Evolutionary conservation across 768 basidiomycete genomes (phyloP), one percentile per base, ranked within the genome.

Genomic region (Rhodocollybia butyracea): DNA sequence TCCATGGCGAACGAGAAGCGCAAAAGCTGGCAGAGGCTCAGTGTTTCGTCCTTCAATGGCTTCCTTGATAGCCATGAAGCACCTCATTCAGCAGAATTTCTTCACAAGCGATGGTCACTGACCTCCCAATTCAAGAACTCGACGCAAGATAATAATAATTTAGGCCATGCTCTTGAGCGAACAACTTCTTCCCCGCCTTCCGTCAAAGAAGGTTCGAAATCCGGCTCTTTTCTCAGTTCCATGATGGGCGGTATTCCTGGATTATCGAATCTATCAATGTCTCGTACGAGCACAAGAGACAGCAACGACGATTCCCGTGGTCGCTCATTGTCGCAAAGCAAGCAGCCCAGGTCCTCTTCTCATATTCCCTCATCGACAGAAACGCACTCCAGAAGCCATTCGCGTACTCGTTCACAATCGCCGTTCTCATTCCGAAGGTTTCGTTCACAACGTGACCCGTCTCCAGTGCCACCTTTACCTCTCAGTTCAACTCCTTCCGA

Each of bases 331-430:
- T 71, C 73, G 57, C 73, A 73, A 50, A 65, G 64, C 46, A 80
- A 81, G 61, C 73, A 68, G 26, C 61, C 69, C 29, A 79, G 81
- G 38, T 79, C 82, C 8, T 72, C 76, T 3, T 85, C 83, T 3
- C 77, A 80, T 53, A 75, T 65, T 1, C 72, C 76, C 0, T 60
- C 73, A 1, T 56, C 70, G 13, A 22, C 61, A 3, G 73, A 72
- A 36, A 67, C 70, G 17, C 68, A 70, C 11, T 79, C 81, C n/a
- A 77, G 78, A 48, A 81, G 78, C 46, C 69, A 70, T 3, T 75
- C 77, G 11, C 87, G 88, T 55, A 79, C 88, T 13, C 84, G 91
- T 36, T 88, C 89, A 43, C 77, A 85, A 61, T 91, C 92, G 2
- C 90, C 94, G 39, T 96, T 97, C 67, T 75, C 75, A 40, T 80